Evolutionary conservation across 805 yeast genomes (phyloP).

Genomic region (Kuraishia molischiana): DNA sequence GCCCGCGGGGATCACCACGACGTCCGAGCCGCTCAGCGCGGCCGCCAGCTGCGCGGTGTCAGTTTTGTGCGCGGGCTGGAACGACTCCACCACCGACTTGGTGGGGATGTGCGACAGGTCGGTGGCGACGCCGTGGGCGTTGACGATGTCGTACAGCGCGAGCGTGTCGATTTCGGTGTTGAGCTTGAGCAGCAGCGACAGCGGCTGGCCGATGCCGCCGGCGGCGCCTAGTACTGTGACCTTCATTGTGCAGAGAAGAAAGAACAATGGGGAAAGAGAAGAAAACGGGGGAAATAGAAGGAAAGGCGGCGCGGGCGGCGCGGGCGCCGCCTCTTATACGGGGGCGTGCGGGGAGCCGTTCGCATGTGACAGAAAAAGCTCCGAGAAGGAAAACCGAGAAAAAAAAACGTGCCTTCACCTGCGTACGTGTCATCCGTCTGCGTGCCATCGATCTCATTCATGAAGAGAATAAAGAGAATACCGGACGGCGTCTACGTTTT

Average conservation of each 20-base stretch:
- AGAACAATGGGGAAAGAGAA: no score
- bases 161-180: constrained; percentile 53
- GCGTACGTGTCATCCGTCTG: background rate
- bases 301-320: no score
- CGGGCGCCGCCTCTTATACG: no score
- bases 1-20: constrained; percentile 66
- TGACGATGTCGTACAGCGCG: constrained; percentile 78
- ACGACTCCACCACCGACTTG: constrained; percentile 46
- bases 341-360: no score
- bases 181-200: constrained; percentile 71
- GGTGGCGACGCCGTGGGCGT: constrained; percentile 80
- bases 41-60: constrained; percentile 2
- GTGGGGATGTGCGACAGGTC: constrained; percentile 81
- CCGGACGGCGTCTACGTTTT: background rate
- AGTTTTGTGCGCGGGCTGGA: constrained; percentile 36
- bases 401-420: no score
- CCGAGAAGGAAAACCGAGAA: no score
- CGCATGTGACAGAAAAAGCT: no score
- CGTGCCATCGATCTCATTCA: background rate
- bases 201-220: constrained; percentile 92
- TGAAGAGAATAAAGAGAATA: background rate
- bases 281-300: no score
- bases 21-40: constrained; percentile 31
- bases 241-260: no score
- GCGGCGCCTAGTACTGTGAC: constrained; percentile 86